Conservation (phyloP, 805 yeast genomes). For the Candida orba region DNA sequence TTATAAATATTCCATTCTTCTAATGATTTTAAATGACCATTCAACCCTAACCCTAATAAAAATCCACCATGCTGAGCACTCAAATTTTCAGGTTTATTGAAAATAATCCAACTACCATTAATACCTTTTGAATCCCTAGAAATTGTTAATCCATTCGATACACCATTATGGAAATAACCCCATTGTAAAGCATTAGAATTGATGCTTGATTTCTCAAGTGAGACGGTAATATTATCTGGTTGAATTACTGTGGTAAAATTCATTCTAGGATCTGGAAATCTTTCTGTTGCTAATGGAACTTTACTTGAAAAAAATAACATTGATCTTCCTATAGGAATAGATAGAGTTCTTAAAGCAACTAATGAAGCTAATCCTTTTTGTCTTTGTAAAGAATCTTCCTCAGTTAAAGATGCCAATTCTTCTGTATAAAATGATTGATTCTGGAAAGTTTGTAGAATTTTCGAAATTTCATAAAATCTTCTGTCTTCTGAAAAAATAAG, state of each 20-base stretch:
- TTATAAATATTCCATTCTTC: conserved; percentile 98
- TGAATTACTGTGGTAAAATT: conserved; percentile 59
- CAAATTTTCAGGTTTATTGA: conserved; percentile 64
- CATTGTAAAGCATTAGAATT: conserved; percentile 50
- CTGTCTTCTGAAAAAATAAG: conserved; percentile 72
- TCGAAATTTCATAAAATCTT: conserved; percentile 69
- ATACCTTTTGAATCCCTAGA: conserved; percentile 62
- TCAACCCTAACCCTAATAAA: conserved; percentile 82
- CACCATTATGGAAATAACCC: conserved; percentile 93
- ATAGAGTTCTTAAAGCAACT: conserved; percentile 63
- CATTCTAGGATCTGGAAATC: conserved; percentile 70
- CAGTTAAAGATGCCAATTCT: conserved; percentile 30
- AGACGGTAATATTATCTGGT: conserved; percentile 61
- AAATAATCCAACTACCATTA: conserved; percentile 86
- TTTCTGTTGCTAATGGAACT: conserved; percentile 77
- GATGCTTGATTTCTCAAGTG: conserved; percentile 47
- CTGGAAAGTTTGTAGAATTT: conserved; percentile 61
- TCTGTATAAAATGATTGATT: conserved; percentile 43
- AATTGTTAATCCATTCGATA: conserved; percentile 74
- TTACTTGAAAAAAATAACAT: conserved; percentile 63
- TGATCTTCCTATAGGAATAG: conserved; percentile 74
- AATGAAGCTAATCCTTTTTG: conserved; percentile 55
- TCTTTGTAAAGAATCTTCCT: conserved; percentile 45
- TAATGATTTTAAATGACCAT: conserved; percentile 73
- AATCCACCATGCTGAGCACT: conserved; percentile 92